Base-by-base conservation (phyloP, 257 asterid species). In the Nicotiana sylvestris region DNA sequence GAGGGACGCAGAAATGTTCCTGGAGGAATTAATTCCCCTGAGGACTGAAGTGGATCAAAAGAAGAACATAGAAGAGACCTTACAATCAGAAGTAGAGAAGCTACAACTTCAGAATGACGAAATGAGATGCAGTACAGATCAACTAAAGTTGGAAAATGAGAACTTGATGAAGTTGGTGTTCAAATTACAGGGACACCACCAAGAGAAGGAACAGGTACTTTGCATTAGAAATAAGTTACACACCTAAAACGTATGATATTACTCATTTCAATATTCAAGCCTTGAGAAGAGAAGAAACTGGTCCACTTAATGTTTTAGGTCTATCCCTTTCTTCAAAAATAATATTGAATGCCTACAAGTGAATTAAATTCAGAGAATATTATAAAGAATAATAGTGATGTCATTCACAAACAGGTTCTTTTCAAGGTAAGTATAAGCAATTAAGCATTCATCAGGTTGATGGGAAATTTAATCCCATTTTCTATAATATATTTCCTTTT, bases 21-120 rank as follows among this genome's bases (percentile, higher is more conserved):
- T 35, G 83, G 85, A 82, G 68, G 93, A 91, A 82, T 89, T 90
- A 78, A 83, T 78, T 83, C 85, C 87, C 77, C 66, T 91, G 86
- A 92, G 86, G 92, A 87, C 92, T 78, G 91, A 89, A 82, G 83
- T 88, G 81, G 89, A 90, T 80, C 89, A 87, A 87, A 92, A 88
- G 91, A 91, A 87, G 88, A 86, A 83, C 80, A 85, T 83, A 72
- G 97, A 91, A 82, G 95, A 89, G 46, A 88, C 85, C 85, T 86
- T 93, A 87, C 90, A 87, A 39, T 87, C 86, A 85, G 97, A 95
- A 85, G 87, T 94, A 81, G 89, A 90, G 81, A 92, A 87, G 83
- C 89, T 91, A 74, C 87, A 89, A 66, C 84, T 72, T 76, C 90
- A 87, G 85, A 87, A 90, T 66, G 88, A 88, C 67, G 93, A 91